Base-by-base conservation (phyloP, 805 yeast species). In the Candida ipomoeae region DNA sequence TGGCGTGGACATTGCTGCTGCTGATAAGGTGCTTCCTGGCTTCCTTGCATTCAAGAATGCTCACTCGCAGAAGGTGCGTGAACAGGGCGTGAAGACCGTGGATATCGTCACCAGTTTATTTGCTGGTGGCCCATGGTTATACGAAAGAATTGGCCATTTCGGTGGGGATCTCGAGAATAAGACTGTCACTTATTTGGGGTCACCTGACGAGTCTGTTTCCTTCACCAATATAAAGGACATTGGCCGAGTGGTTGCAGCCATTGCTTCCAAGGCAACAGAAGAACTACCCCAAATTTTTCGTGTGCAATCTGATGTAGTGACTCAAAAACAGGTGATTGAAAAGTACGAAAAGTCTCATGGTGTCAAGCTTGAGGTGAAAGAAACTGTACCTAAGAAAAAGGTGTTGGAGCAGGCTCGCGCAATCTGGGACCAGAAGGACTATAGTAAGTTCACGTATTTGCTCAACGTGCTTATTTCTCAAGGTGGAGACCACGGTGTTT, bases 11-110 rank as follows among this genome's bases (percentile, higher is more conserved):
- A 44, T 73, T 15, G 61, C 55, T 3, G 66, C 59, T 5, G 61
- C 62, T 18, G 57, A 56, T 3, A 50, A 56, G 20, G 40, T 48
- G 26, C 62, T 71, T 18, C 77, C 80, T 7, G 70, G 68, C 0
- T 66, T 77, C 48, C 57, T 65, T 26, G 58, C 41, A 2, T 14
- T 50, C 17, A 79, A 79, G 60, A 41, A 59, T 1, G 59, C 49
- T 2, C 80, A 78, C 57, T 60, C 74, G 5, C 57, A 59, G 2
- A 65, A 59, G 15, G 71, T 77, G 17, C 70, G 82, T 54, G 63
- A 56, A 1, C 59, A 63, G 6, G 82, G 83, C 14, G 49, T 79
- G 47, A 79, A 80, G 60, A 70, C 74, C 0, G 73, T 78, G 48
- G 79, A 74, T 53, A 56, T 80, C 14, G 33, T 51, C 40, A 75